Evolutionary conservation across 2,329 filamentous ascomycete species (phyloP).

Genomic region (Didymella exigua): DNA sequence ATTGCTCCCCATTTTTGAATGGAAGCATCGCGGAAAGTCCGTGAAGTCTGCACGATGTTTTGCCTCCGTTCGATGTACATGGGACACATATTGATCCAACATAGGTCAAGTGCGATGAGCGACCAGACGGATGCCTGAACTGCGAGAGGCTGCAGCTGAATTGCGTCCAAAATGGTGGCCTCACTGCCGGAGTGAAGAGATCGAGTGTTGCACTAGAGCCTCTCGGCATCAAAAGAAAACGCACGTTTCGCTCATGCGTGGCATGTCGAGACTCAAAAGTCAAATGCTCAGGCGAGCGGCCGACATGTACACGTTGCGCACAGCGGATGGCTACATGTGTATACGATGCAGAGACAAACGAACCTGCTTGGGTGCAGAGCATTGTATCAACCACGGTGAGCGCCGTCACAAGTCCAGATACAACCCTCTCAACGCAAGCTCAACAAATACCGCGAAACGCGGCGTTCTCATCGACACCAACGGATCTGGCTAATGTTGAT

Average conservation of each 20-base stretch:
- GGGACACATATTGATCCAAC: constrained; percentile 6
- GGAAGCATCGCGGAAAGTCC: background rate
- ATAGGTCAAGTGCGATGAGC: constrained; percentile 43
- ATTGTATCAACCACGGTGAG: constrained; percentile 24
- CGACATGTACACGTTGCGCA: constrained; percentile 36
- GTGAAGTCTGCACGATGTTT: background rate
- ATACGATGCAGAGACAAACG: constrained; percentile 38
- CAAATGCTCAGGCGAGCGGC: constrained; percentile 41
- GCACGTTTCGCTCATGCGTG: constrained; percentile 40
- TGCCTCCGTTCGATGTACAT: background rate
- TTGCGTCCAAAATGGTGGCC: constrained; percentile 35
- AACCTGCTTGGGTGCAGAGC: constrained; percentile 42
- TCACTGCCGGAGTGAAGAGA: constrained; percentile 22
- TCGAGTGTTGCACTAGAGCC: constrained; percentile 25
- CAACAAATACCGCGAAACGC: constrained; percentile 22
- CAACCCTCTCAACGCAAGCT: constrained; percentile 19
- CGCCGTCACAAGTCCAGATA: constrained; percentile 14
- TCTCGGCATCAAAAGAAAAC: constrained; percentile 39
- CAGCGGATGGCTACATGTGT: constrained; percentile 33
- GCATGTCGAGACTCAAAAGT: constrained; percentile 41
- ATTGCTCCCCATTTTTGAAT: background rate
- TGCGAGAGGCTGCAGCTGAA: constrained; percentile 38
- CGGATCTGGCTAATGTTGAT: constrained; percentile 19
- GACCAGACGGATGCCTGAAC: constrained; percentile 39
- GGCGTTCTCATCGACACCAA: constrained; percentile 17